Evolutionary conservation across 2,329 filamentous ascomycete genomes (phyloP).

Genomic region (Diaporthe sp.): DNA sequence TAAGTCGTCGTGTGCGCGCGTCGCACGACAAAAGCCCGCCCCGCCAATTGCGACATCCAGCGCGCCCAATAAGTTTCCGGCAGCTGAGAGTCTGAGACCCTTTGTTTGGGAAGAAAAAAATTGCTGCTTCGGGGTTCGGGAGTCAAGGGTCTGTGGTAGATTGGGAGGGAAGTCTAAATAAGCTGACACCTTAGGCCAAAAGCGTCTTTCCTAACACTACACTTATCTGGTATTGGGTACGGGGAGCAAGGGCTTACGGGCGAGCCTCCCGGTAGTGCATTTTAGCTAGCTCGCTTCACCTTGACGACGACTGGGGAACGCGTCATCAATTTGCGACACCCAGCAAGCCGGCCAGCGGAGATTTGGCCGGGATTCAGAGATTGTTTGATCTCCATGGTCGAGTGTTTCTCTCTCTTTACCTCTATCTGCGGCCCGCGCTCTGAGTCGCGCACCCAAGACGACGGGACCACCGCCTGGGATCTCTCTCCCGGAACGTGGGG

Average conservation of each 20-base stretch:
- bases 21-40: constrained; percentile 5
- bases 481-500: background rate
- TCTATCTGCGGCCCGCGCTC: background rate
- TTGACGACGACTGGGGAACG: constrained; percentile 24
- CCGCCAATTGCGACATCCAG: background rate
- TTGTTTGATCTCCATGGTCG: constrained; percentile 18
- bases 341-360: background rate
- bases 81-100: constrained; percentile 7
- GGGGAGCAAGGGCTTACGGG: background rate
- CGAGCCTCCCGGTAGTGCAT: background rate
- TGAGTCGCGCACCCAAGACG: constrained; percentile 9
- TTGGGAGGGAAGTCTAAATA: background rate
- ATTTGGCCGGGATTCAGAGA: constrained; percentile 19
- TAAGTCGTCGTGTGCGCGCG: constrained; percentile 12
- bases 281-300: constrained; percentile 18
- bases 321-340: constrained; percentile 21
- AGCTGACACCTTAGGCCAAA: constrained; percentile 18
- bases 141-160: background rate
- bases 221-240: background rate
- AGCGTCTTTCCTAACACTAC: background rate
- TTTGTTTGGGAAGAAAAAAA: background rate
- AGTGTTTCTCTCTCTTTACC: background rate
- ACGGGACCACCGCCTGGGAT: constrained; percentile 14
- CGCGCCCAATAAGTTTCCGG: background rate
- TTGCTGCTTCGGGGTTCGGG: background rate